phyloP scores from a whole-genome alignment of 1,284 basidiomycete genomes.

The Pseudozyma pruni region DNA sequence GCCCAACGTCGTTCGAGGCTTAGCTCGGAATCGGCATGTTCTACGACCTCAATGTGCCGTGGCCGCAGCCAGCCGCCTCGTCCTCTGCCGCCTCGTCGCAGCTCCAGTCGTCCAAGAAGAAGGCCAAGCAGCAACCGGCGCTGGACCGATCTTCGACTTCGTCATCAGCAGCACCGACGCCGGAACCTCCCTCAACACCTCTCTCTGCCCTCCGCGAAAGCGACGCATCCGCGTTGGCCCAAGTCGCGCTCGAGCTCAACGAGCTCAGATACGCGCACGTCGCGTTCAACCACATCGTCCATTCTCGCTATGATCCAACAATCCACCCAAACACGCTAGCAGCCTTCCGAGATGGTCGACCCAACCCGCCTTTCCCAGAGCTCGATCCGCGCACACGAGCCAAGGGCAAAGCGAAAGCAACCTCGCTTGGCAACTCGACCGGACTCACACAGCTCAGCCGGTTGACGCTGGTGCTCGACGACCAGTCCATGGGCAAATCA shows the following conservation, averaged over 20 bases:
- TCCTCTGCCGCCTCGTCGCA: slow-evolving; percentile 5
- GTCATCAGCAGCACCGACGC: slow-evolving; percentile 17
- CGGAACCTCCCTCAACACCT: slow-evolving; percentile 9
- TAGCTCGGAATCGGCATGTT: too few relatives aligned
- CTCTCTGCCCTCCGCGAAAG: slow-evolving; percentile 22
- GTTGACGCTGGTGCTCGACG: slow-evolving; percentile 64
- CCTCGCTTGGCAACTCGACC: neutral
- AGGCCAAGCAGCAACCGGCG: slow-evolving; percentile 28
- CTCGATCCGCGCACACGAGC: slow-evolving; percentile 52
- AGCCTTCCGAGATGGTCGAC: slow-evolving; percentile 15
- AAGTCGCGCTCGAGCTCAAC: slow-evolving; percentile 41
- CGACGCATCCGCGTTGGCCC: slow-evolving; percentile 33
- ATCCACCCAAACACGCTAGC: slow-evolving; percentile 49
- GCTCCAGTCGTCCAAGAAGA: slow-evolving; percentile 37
- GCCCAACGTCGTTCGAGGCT: too few relatives aligned
- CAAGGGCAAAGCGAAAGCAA: slow-evolving; percentile 17
- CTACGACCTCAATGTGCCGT: slow-evolving; percentile 60
- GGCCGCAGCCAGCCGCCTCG: slow-evolving; percentile 34
- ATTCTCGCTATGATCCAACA: slow-evolving; percentile 47
- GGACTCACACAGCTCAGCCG: slow-evolving; percentile 61
- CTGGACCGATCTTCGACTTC: slow-evolving; percentile 10
- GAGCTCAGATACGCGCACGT: slow-evolving; percentile 54
- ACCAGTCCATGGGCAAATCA: slow-evolving; percentile 54
- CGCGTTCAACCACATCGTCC: slow-evolving; percentile 60
- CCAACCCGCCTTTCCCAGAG: slow-evolving; percentile 56